Conservation (phyloP, 345 rosid genomes). For the Gossypium australe region DNA sequence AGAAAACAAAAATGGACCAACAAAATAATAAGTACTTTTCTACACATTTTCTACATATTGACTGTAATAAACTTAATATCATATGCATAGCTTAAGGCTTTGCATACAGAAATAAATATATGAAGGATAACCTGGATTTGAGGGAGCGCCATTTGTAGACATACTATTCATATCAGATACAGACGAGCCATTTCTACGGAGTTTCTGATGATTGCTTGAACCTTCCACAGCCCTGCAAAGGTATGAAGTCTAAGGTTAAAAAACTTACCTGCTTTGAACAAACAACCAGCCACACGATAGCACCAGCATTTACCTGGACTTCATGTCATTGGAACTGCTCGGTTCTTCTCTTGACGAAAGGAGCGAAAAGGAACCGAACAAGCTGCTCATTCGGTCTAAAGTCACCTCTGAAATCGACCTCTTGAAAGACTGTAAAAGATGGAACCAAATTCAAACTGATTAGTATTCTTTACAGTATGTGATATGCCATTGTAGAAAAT, state of each 20-base stretch:
- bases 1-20: conserved; percentile 13
- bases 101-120: background rate
- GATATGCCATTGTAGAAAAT: too few relatives aligned
- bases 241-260: conserved; percentile 1
- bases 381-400: conserved; percentile 61
- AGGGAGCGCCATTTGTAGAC: conserved; percentile 37
- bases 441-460: conserved; percentile 2
- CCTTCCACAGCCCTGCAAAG: conserved; percentile 46
- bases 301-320: conserved; percentile 47
- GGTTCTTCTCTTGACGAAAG: conserved; percentile 48
- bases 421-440: conserved; percentile 47
- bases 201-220: conserved; percentile 43
- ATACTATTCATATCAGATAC: conserved; percentile 58
- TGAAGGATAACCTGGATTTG: conserved; percentile 45
- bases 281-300: too few relatives aligned
- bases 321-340: conserved; percentile 51
- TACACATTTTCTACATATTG: background rate
- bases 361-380: conserved; percentile 66
- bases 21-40: background rate
- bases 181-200: conserved; percentile 62
- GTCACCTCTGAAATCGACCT: conserved; percentile 75
- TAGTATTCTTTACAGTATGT: too few relatives aligned
- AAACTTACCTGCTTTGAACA: background rate
- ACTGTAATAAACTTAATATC: background rate
- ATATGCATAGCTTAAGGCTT: background rate